phyloP scores from a whole-genome alignment of 768 basidiomycete genomes.

The Hysterangium stoloniferum region DNA sequence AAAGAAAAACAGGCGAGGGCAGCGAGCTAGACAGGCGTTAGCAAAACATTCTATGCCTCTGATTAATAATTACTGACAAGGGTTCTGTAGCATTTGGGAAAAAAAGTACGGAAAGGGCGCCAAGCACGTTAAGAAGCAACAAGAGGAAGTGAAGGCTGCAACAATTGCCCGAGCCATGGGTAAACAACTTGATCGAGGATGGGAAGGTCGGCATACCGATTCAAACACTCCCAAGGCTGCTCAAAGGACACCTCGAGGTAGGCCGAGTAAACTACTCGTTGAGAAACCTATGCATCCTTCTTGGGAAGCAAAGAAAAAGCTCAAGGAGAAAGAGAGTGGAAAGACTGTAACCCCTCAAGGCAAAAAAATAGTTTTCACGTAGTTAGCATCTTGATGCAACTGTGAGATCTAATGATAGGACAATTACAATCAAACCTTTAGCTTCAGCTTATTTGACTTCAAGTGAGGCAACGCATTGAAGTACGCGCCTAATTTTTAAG shows the following conservation, averaged over 20 bases:
- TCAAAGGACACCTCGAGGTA: not conserved
- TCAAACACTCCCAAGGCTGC: not conserved
- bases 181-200: not conserved
- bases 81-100: slow-evolving; percentile 79
- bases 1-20: slow-evolving; percentile 87
- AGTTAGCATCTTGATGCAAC: no score
- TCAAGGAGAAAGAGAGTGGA: slow-evolving; percentile 58
- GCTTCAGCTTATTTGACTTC: no score
- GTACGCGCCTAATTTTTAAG: no score
- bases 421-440: no score
- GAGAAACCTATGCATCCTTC: slow-evolving; percentile 74
- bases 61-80: slow-evolving; percentile 10
- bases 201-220: not conserved
- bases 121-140: slow-evolving; percentile 76
- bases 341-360: slow-evolving; percentile 59
- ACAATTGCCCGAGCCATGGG: slow-evolving; percentile 11
- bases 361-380: slow-evolving; percentile 74
- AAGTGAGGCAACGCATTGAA: no score
- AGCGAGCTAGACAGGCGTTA: slow-evolving; percentile 90
- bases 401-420: no score
- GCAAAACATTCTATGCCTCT: slow-evolving; percentile 28
- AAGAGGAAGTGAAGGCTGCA: slow-evolving; percentile 19
- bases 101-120: slow-evolving; percentile 89
- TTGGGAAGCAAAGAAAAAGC: slow-evolving; percentile 88
- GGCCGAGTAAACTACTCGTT: slow-evolving; percentile 8